Percentiles rank a stretch among this genome's conserved stretches.
phyloP scores from a whole-genome alignment of 1,284 basidiomycete genomes.

The Apiotrichum porosum region DNA sequence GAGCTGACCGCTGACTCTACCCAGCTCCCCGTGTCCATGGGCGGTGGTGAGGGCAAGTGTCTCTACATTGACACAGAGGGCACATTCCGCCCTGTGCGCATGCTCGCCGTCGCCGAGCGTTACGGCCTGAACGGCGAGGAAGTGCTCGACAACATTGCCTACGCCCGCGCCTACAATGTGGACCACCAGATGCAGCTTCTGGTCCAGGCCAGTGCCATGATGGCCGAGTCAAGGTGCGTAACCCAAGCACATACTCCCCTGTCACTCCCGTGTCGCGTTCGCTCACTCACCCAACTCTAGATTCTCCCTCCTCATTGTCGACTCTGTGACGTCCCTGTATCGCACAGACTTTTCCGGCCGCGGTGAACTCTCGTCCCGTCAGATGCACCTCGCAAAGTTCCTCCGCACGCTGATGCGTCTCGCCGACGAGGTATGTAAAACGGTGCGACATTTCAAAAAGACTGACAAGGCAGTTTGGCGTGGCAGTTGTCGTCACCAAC shows the following conservation, averaged over 20 bases:
- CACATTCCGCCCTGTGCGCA: constrained; percentile 92
- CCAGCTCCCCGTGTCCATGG: constrained; percentile 88
- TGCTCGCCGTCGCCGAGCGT: constrained; percentile 90
- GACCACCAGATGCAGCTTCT: constrained; percentile 93
- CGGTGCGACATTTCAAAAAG: background rate
- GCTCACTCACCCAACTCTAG: constrained; percentile 50
- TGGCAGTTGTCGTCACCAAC: constrained; percentile 95
- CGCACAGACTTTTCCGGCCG: constrained; percentile 94
- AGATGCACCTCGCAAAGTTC: constrained; percentile 97
- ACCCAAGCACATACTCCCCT: background rate
- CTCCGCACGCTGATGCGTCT: constrained; percentile 85
- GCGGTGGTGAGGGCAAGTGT: constrained; percentile 98
- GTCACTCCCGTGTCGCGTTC: no score
- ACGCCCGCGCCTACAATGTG: constrained; percentile 96
- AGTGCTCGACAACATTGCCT: constrained; percentile 97
- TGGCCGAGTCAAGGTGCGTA: constrained; percentile 89
- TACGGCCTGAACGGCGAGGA: constrained; percentile 95
- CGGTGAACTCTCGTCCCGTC: constrained; percentile 90
- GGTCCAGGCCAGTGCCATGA: constrained; percentile 87
- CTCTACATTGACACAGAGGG: constrained; percentile 99
- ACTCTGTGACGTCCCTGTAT: constrained; percentile 94
- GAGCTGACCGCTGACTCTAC: constrained; percentile 2
- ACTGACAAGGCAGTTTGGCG: constrained; percentile 67
- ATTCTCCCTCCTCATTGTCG: constrained; percentile 93
- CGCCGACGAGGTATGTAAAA: constrained; percentile 76